A percentile compares a stretch with the other conserved stretches of the same genome.
These are phyloP conservation scores for Cairneyella variabilis DNA, from an alignment of 495 filamentous ascomycete genomes.

Conservation along the genomic window DNA sequence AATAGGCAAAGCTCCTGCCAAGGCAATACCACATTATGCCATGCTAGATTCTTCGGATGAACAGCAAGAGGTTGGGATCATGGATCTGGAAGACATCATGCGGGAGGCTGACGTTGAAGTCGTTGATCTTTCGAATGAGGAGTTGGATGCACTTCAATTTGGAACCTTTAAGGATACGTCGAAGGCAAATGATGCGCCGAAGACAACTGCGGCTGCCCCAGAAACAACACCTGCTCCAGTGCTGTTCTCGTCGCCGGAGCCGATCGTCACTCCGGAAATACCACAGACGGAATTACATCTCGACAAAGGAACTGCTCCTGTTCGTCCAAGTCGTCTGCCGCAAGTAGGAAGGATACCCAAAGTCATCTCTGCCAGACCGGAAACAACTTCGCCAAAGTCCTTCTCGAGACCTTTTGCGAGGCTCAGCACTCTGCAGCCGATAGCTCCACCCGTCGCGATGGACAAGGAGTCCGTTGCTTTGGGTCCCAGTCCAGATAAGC, in stretches of 20 bases:
- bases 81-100: conserved; percentile 63
- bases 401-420: conserved; percentile 78
- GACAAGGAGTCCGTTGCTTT: conserved; percentile 43
- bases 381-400: conserved; percentile 69
- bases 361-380: conserved; percentile 72
- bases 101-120: conserved; percentile 55
- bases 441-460: conserved; percentile 26
- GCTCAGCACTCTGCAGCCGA: conserved; percentile 35
- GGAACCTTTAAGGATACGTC: conserved; percentile 19
- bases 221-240: neutral
- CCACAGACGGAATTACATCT: conserved; percentile 21
- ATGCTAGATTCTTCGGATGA: conserved; percentile 68
- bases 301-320: conserved; percentile 18
- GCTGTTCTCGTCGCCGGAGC: conserved; percentile 15
- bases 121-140: conserved; percentile 18
- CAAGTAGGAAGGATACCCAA: conserved; percentile 90
- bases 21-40: conserved; percentile 72
- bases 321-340: conserved; percentile 46
- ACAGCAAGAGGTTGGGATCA: conserved; percentile 53
- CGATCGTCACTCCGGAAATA: conserved; percentile 12
- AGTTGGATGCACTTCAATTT: conserved; percentile 26
- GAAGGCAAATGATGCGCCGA: conserved; percentile 9
- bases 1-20: conserved; percentile 29
- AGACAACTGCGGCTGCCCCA: conserved; percentile 1
- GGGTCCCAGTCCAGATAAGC: conserved; percentile 40